Evolutionary conservation across 176 grass and related monocot species (phyloP).

Genomic region (Phoenix dactylifera): DNA sequence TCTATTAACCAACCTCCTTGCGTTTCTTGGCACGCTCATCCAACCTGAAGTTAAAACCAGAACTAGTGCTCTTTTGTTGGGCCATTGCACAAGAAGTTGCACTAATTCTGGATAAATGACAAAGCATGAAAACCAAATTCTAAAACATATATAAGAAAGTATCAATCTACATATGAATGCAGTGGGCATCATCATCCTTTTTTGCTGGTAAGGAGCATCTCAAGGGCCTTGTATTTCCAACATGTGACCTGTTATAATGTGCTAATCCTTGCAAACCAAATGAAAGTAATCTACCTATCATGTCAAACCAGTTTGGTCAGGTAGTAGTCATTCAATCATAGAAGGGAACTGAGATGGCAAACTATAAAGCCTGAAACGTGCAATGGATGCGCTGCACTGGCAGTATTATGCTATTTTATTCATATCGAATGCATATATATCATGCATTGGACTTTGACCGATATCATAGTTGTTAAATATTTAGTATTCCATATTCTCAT

Average conservation of each 20-base stretch:
- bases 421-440: too few species aligned
- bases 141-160: slow-evolving; percentile 9
- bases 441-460: too few species aligned
- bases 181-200: slow-evolving; percentile 47
- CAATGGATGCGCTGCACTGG: too few species aligned
- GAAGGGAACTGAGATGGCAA: too few species aligned
- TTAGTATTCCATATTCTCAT: not conserved
- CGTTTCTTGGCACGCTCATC: slow-evolving; percentile 91
- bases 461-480: too few species aligned
- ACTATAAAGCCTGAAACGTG: too few species aligned
- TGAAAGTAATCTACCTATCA: slow-evolving; percentile 11
- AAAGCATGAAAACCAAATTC: slow-evolving; percentile 12
- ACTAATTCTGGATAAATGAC: slow-evolving; percentile 33
- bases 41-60: slow-evolving; percentile 65
- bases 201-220: slow-evolving; percentile 24
- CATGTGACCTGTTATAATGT: slow-evolving; percentile 34
- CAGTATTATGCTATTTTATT: too few species aligned
- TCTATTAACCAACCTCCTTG: slow-evolving; percentile 52
- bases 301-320: not conserved
- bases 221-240: slow-evolving; percentile 23
- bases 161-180: not conserved
- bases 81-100: slow-evolving; percentile 33
- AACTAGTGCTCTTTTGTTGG: slow-evolving; percentile 33
- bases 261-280: slow-evolving; percentile 19
- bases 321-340: not conserved